phyloP scores from a whole-genome alignment of 306 rosid species.

The Cyamopsis tetragonoloba region DNA sequence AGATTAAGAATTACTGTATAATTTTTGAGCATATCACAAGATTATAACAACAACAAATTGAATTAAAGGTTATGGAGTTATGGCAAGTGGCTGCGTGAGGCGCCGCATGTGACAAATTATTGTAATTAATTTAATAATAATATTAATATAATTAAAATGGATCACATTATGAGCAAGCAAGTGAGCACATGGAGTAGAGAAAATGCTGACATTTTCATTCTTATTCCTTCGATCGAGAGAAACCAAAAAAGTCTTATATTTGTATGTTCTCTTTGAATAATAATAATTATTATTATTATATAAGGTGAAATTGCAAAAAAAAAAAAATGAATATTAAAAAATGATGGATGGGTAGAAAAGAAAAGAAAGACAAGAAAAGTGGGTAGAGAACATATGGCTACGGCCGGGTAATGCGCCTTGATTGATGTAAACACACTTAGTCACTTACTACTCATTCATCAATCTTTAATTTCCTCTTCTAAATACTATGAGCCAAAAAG shows the following conservation, averaged over 20 bases:
- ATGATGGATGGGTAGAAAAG: neutral
- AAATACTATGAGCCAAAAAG: too few species aligned
- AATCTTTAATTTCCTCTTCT: neutral
- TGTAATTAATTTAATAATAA: neutral
- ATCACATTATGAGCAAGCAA: neutral
- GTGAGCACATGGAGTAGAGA: neutral
- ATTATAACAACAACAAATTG: neutral
- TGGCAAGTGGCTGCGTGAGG: slow-evolving; percentile 2
- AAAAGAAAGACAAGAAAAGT: neutral
- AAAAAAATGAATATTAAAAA: too few species aligned
- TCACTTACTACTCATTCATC: neutral
- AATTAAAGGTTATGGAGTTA: too few species aligned
- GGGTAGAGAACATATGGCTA: neutral
- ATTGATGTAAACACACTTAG: slow-evolving; percentile 16
- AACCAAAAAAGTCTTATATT: neutral
- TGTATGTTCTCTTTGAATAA: too few species aligned
- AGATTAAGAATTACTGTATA: too few species aligned
- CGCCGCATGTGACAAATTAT: slow-evolving; percentile 1
- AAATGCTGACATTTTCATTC: neutral
- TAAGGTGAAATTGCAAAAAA: too few species aligned
- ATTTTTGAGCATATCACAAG: neutral
- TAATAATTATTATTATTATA: too few species aligned
- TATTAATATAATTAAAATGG: too few species aligned
- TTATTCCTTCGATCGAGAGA: neutral
- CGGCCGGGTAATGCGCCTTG: slow-evolving; percentile 30